Base-by-base conservation (phyloP, 345 rosid genomes). In the Firmiana major region DNA sequence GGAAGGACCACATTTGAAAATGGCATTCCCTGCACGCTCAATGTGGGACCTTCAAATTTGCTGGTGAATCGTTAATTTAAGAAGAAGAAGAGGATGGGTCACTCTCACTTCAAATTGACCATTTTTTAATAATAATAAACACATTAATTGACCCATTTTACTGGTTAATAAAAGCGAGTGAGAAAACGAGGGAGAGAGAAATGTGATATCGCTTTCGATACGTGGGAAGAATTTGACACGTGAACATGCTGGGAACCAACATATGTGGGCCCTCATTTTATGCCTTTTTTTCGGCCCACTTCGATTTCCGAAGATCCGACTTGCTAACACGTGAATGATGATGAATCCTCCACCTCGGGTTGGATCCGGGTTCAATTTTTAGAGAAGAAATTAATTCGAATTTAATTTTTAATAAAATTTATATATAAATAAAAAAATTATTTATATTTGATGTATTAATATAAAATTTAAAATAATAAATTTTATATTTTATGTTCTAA, bases 181-280 rank as follows among this genome's bases (percentile, higher is more conserved):
- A 43, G 26, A 22, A 67, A 67, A 21, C 0, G 55, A 31, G 38
- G 46, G 15, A 31, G 38, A 31, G 62, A 78, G 68, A 51, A 10
- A 9, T 40, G 65, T 49, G 0, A 58, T 16, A 49, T 64, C 74
- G 62, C 48, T 65, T 21, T 80, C 79, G 73, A 79, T 79, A 72
- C 80, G 80, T 83, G 80, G 62, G 64, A 82, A 24, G 53, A 21
- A 55, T 62, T 57, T 77, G 79, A 77, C 79, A 63, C 77, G 76
- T 68, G 66, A 81, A 81, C 58, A 34, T 71, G 81, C 46, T 58
- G 34, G 49, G 36, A 59, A 34, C 57, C 59, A 54, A 24, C 78
- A 36, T 17, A 0, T n/a, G 75, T 66, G 62, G 77, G 82, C 65
- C 71, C 75, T 46, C 40, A 6, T 21, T 4, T 70, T 7, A 15